Base-by-base conservation (phyloP, 2,329 filamentous ascomycete species). In the Berkeleyomyces rouxiae region DNA sequence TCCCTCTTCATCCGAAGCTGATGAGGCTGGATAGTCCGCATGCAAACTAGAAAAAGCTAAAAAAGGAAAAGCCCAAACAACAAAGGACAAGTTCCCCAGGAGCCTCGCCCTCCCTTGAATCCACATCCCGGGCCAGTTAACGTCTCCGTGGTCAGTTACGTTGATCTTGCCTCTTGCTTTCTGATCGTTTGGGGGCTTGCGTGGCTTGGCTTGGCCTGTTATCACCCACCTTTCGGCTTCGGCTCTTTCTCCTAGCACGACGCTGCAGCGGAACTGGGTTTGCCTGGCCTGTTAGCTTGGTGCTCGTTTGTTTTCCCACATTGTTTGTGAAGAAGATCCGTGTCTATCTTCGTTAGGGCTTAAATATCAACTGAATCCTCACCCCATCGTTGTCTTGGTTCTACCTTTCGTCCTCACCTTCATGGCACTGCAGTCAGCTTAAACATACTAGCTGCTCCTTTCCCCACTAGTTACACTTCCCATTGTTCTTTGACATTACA, bases 351-450 rank as follows among this genome's bases (percentile, higher is more conserved):
- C 36, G 51, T 4, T 7, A 39, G 33, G 33, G 51, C 33, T 55
- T 55, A 55, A 55, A 55, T 55, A 55, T 55, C 33, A 55, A 39
- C 51, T n/a, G 51, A 3, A 55, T 39, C 51, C 51, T 55, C 51
- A 55, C 31, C 23, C 39, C 51, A 7, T 55, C 11, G n/a, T 16
- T 39, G 33, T n/a, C 16, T 36, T 55, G n/a, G 51, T 55, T 55
- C 51, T 31, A 55, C 51, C 7, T 37, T 37, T 31, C 51, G n/a
- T 39, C 11, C 16, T 7, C n/a, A 39, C 9, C 51, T 2, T 31
- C 2, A 13, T 36, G 6, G 39, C n/a, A 55, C 33, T 37, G 31
- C 31, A 37, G 36, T 37, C 11, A 9, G 31, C 51, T 39, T 55
- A 39, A 37, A 39, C 33, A 51, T 31, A 51, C 13, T 11, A 10